A percentile compares a stretch with the other conserved stretches of the same genome.
Evolutionary conservation across 176 grass and related monocot species (phyloP).

Genomic region (Chloris gayana): DNA sequence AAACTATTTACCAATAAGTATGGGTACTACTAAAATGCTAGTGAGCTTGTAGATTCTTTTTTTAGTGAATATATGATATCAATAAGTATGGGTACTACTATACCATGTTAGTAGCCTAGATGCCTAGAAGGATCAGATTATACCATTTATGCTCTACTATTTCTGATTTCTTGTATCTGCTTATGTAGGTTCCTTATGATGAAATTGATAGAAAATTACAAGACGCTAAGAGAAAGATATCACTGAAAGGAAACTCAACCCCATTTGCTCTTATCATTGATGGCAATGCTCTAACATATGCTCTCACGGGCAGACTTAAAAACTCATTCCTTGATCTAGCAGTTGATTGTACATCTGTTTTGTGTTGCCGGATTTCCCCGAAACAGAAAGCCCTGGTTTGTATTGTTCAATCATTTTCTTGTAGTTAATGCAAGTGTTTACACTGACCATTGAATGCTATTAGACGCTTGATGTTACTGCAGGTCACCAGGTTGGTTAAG

Average conservation of each 20-base stretch:
- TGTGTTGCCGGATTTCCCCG: slow-evolving; percentile 91
- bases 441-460: slow-evolving; percentile 16
- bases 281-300: slow-evolving; percentile 83
- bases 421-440: slow-evolving; percentile 9
- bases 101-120: not conserved
- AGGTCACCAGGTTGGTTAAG: slow-evolving; percentile 94
- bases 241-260: slow-evolving; percentile 38
- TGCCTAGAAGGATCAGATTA: not conserved
- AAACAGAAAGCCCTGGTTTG: slow-evolving; percentile 97
- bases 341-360: slow-evolving; percentile 80
- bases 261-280: slow-evolving; percentile 90
- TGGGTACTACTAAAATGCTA: slow-evolving; percentile 34
- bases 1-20: not conserved
- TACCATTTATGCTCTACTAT: not conserved
- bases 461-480: slow-evolving; percentile 36
- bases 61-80: not conserved
- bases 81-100: slow-evolving; percentile 9
- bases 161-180: slow-evolving; percentile 19
- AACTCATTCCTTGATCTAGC: slow-evolving; percentile 76
- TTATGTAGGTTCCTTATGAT: slow-evolving; percentile 38
- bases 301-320: slow-evolving; percentile 63
- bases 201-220: slow-evolving; percentile 61
- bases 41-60: not conserved
- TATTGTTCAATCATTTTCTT: slow-evolving; percentile 25
- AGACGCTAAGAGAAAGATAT: slow-evolving; percentile 53